A percentile compares a stretch with the other conserved stretches of the same genome.
Conservation (phyloP, 139 green algal species). For the Dunaliella primolecta region DNA sequence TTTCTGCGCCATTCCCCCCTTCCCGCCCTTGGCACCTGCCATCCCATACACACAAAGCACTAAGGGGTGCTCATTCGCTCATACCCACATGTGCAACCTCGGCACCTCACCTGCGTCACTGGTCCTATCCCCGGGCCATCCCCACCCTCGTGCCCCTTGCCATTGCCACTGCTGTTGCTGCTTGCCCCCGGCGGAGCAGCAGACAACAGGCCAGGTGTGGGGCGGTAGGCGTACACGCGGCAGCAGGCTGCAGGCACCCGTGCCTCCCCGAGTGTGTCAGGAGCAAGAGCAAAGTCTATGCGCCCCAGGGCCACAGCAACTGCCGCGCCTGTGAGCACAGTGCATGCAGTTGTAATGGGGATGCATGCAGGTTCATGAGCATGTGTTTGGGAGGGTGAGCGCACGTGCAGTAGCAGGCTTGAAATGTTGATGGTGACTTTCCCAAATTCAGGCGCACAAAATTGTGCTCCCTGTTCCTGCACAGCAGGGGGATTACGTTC, state of each 20-base stretch:
- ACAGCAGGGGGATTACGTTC: too few relatives aligned
- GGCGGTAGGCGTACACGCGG: conserved; percentile 30
- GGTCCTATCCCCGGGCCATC: background rate
- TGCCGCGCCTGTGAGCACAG: conserved; percentile 39
- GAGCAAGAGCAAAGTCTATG: conserved; percentile 22
- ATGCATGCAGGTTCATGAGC: too few relatives aligned
- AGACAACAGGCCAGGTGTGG: conserved; percentile 21
- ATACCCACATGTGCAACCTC: too few relatives aligned
- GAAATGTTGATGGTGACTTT: too few relatives aligned
- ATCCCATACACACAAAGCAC: background rate
- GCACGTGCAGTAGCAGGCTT: too few relatives aligned
- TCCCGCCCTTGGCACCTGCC: background rate
- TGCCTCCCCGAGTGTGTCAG: conserved; percentile 32
- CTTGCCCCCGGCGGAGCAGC: too few relatives aligned
- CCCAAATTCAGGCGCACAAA: too few relatives aligned
- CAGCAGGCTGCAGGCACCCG: conserved; percentile 47
- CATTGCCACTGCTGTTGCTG: conserved; percentile 13
- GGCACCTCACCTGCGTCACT: too few relatives aligned
- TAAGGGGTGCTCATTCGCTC: background rate
- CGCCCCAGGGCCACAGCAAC: conserved; percentile 26
- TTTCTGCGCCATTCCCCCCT: background rate
- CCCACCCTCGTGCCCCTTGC: too few relatives aligned
- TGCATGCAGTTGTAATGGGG: too few relatives aligned
- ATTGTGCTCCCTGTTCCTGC: too few relatives aligned
- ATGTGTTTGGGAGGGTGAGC: too few relatives aligned